These are phyloP conservation scores for Pseudonectria foliicola DNA, from an alignment of 2,329 filamentous ascomycete species.

Conservation along the genomic window DNA sequence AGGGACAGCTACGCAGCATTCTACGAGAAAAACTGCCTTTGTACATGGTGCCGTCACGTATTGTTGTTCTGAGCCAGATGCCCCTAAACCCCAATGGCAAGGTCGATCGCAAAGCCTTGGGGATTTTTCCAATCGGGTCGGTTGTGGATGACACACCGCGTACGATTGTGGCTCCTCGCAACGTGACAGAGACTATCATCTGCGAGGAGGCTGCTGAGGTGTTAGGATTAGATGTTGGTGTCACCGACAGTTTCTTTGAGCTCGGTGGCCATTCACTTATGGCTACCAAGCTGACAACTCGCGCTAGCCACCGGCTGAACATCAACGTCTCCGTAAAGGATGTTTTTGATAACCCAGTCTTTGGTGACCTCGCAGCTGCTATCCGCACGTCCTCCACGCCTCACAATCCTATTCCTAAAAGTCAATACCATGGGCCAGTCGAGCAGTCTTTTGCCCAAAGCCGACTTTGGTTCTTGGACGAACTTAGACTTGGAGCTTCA, in stretches of 20 bases:
- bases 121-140: too few species aligned
- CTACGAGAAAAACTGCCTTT: not conserved
- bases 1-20: conserved; percentile 7
- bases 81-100: conserved; percentile 21
- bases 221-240: too few species aligned
- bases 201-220: too few species aligned
- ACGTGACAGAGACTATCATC: too few species aligned
- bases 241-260: conserved; percentile 12
- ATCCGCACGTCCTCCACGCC: not conserved
- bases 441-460: conserved; percentile 7
- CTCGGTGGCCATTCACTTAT: conserved; percentile 17
- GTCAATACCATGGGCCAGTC: not conserved
- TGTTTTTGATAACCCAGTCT: not conserved
- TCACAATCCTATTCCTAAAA: not conserved
- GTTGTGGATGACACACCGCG: too few species aligned
- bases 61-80: conserved; percentile 16
- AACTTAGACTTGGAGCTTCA: conserved; percentile 3
- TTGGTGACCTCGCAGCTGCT: not conserved
- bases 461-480: conserved; percentile 8
- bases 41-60: conserved; percentile 20
- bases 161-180: too few species aligned
- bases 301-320: too few species aligned
- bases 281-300: conserved; percentile 12
- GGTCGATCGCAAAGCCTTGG: conserved; percentile 7
- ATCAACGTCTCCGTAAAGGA: not conserved